phyloP scores from a whole-genome alignment of 2,329 filamentous ascomycete species.

The Ophiostoma perfectum region DNA sequence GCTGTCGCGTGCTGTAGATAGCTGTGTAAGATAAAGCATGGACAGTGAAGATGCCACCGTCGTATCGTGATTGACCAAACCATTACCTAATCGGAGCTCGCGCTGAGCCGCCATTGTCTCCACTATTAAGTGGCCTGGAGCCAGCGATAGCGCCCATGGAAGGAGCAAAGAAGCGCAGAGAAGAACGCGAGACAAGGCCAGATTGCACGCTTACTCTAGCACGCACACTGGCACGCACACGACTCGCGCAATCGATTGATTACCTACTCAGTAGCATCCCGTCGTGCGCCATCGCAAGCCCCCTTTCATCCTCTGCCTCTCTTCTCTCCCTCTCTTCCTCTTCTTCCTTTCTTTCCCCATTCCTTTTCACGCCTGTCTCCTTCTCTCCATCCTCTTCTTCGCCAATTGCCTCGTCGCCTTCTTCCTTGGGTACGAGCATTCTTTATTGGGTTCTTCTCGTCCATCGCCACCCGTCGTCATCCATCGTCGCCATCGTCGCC shows the following conservation, averaged over 20 bases:
- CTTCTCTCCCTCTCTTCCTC: slow-evolving; percentile 23
- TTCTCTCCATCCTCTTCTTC: not conserved
- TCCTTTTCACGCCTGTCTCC: slow-evolving; percentile 20
- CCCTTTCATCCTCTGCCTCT: slow-evolving; percentile 10
- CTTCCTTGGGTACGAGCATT: not conserved
- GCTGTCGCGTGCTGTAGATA: not conserved
- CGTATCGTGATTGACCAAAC: not conserved
- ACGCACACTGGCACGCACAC: slow-evolving; percentile 1
- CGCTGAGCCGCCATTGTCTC: not conserved
- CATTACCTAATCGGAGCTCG: slow-evolving; percentile 17
- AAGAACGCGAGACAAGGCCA: slow-evolving; percentile 26
- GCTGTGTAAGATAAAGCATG: not conserved
- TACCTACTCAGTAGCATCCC: slow-evolving; percentile 10
- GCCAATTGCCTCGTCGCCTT: not conserved
- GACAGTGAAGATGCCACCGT: not conserved
- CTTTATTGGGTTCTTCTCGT: slow-evolving; percentile 1
- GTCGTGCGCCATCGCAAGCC: slow-evolving; percentile 17
- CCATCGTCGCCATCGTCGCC: not conserved
- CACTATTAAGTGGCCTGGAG: slow-evolving; percentile 15
- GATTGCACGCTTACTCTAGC: slow-evolving; percentile 28
- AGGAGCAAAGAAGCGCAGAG: slow-evolving; percentile 18
- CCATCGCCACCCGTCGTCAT: not conserved
- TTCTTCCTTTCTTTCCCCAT: slow-evolving; percentile 19
- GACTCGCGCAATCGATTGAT: not conserved
- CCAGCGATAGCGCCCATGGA: not conserved